phyloP scores from a whole-genome alignment of 2,329 filamentous ascomycete species.

The Gnomoniopsis sp. region DNA sequence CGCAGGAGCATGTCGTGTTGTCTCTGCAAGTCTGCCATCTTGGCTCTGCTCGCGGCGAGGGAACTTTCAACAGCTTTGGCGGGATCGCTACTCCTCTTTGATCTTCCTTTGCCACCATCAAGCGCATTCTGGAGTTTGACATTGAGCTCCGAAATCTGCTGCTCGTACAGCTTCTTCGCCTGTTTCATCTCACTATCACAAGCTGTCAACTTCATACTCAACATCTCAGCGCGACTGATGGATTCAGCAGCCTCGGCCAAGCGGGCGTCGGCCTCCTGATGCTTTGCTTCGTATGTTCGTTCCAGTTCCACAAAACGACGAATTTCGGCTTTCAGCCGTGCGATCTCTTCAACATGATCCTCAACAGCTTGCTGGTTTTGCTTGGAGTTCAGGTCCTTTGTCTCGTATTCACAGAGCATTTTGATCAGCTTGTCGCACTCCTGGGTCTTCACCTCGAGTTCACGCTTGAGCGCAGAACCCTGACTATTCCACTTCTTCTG shows the following conservation, averaged over 20 bases:
- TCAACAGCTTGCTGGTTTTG: constrained; percentile 64
- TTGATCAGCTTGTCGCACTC: constrained; percentile 64
- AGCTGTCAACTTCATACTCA: constrained; percentile 55
- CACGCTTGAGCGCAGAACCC: constrained; percentile 52
- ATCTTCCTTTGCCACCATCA: constrained; percentile 16
- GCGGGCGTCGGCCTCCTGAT: constrained; percentile 56
- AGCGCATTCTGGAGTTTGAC: constrained; percentile 39
- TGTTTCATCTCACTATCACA: constrained; percentile 45
- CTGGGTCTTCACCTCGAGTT: constrained; percentile 53
- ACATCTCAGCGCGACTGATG: constrained; percentile 54
- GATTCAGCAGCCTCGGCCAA: constrained; percentile 57
- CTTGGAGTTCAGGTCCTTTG: constrained; percentile 60
- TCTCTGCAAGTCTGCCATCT: constrained; percentile 51
- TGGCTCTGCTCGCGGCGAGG: constrained; percentile 49
- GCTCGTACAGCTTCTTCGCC: constrained; percentile 41
- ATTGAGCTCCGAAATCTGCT: constrained; percentile 46
- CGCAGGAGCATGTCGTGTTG: constrained; percentile 47
- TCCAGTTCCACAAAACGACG: constrained; percentile 58
- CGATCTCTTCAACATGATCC: constrained; percentile 57
- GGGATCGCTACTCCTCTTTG: constrained; percentile 24
- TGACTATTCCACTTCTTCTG: constrained; percentile 62
- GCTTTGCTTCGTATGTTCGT: constrained; percentile 60
- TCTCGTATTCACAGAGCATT: constrained; percentile 66
- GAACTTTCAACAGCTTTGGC: constrained; percentile 40
- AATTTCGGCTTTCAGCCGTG: constrained; percentile 56